Evolutionary conservation across 768 basidiomycete species (phyloP).

Genomic region (Leccinum broughii): DNA sequence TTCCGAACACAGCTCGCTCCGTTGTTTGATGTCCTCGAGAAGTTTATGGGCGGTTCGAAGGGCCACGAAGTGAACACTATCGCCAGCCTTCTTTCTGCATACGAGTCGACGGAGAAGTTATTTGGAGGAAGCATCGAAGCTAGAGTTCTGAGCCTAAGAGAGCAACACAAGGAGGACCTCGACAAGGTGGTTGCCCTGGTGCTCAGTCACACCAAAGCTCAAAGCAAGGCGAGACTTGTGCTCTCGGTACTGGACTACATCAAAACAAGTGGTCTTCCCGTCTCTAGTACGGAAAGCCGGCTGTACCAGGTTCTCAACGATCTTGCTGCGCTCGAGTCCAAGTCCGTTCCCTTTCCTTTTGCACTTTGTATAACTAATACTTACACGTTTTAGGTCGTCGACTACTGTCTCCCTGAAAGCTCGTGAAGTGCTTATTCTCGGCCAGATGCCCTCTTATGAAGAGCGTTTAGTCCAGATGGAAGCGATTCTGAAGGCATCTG

Average conservation of each 20-base stretch:
- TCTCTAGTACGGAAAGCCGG: conserved; percentile 71
- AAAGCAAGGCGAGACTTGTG: conserved; percentile 87
- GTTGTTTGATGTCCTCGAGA: conserved; percentile 74
- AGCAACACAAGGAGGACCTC: conserved; percentile 89
- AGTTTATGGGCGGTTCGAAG: conserved; percentile 81
- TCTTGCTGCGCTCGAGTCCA: conserved; percentile 85
- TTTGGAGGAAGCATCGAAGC: conserved; percentile 96
- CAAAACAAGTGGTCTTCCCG: conserved; percentile 74
- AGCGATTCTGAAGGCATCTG: conserved; percentile 84
- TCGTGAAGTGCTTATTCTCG: conserved; percentile 93
- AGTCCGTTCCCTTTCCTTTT: conserved; percentile 46
- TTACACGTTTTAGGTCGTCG: conserved; percentile 61
- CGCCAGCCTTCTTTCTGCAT: conserved; percentile 73
- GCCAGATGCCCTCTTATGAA: conserved; percentile 96
- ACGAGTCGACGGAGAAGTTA: conserved; percentile 84
- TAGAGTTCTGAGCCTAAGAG: conserved; percentile 84
- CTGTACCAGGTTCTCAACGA: conserved; percentile 77
- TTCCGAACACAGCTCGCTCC: conserved; percentile 71
- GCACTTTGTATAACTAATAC: conserved; percentile 5
- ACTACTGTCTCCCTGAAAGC: conserved; percentile 91
- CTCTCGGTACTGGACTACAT: conserved; percentile 86
- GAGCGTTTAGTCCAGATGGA: conserved; percentile 95
- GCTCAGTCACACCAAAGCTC: conserved; percentile 94
- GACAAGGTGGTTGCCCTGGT: conserved; percentile 86
- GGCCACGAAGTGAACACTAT: conserved; percentile 81